phyloP scores from a whole-genome alignment of 2,329 filamentous ascomycete genomes.

The Arthroderma sp. region DNA sequence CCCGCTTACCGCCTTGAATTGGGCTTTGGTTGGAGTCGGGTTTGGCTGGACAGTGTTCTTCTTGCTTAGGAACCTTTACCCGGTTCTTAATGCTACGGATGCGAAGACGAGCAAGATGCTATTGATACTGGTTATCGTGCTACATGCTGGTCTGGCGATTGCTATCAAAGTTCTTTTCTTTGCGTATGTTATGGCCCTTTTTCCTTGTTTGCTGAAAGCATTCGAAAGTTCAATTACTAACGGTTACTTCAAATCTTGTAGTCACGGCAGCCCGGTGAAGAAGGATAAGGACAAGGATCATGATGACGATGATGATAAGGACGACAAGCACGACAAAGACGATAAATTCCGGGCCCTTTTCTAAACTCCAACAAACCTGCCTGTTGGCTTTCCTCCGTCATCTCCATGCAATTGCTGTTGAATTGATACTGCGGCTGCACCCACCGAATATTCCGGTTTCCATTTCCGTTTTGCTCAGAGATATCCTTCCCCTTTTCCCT shows the following conservation, averaged over 20 bases:
- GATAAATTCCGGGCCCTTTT: neutral
- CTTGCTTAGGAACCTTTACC: conserved; percentile 73
- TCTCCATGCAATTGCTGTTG: too few species aligned
- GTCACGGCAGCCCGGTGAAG: conserved; percentile 51
- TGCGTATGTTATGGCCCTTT: conserved; percentile 39
- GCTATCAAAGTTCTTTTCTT: conserved; percentile 98
- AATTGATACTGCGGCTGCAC: neutral
- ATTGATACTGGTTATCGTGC: conserved; percentile 64
- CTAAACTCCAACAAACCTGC: too few species aligned
- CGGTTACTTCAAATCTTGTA: conserved; percentile 14
- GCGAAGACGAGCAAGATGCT: conserved; percentile 80
- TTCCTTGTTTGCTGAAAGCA: neutral
- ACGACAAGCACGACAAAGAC: conserved; percentile 14
- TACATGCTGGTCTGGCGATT: conserved; percentile 82
- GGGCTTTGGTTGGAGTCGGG: conserved; percentile 78
- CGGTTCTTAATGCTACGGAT: conserved; percentile 84
- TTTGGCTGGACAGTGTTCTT: conserved; percentile 75
- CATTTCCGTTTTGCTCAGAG: neutral
- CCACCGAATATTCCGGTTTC: neutral
- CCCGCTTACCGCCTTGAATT: conserved; percentile 75
- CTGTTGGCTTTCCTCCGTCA: too few species aligned
- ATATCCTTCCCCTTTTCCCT: too few species aligned
- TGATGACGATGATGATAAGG: conserved; percentile 20
- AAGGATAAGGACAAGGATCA: conserved; percentile 25
- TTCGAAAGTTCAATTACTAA: neutral